A percentile compares a stretch with the other conserved stretches of the same genome.
These are phyloP conservation scores for Tuber magnatum DNA, from an alignment of 495 filamentous ascomycete species.

Conservation along the genomic window DNA sequence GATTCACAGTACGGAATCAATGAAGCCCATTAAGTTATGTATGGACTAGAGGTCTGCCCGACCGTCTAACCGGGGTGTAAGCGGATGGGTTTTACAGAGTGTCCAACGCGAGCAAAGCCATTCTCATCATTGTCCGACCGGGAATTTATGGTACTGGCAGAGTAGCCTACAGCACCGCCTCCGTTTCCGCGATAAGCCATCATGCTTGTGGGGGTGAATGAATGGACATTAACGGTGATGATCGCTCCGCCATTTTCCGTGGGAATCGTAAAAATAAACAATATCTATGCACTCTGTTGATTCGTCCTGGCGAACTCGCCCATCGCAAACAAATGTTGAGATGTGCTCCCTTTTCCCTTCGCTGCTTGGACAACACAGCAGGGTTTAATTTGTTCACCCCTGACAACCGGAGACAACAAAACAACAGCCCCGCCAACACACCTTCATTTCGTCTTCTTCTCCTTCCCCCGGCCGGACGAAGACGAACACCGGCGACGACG, in stretches of 20 bases:
- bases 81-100: not conserved
- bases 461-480: constrained; percentile 6
- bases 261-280: not conserved
- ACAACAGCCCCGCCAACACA: constrained; percentile 38
- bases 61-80: not conserved
- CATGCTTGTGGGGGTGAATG: not conserved
- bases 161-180: not conserved
- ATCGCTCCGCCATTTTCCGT: not conserved
- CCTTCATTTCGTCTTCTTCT: not conserved
- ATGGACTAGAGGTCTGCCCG: not conserved
- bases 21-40: not conserved
- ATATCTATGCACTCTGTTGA: not conserved
- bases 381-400: constrained; percentile 30
- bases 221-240: not conserved
- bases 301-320: not conserved
- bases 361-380: constrained; percentile 26
- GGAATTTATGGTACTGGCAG: not conserved
- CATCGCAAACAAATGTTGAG: not conserved
- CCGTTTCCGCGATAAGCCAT: not conserved
- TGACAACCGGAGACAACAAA: constrained; percentile 36
- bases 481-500: constrained; percentile 18
- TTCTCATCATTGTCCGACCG: not conserved
- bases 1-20: not conserved
- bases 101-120: not conserved
- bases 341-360: not conserved